Evolutionary conservation across 345 rosid species (phyloP).

Genomic region (Anacardium occidentale): DNA sequence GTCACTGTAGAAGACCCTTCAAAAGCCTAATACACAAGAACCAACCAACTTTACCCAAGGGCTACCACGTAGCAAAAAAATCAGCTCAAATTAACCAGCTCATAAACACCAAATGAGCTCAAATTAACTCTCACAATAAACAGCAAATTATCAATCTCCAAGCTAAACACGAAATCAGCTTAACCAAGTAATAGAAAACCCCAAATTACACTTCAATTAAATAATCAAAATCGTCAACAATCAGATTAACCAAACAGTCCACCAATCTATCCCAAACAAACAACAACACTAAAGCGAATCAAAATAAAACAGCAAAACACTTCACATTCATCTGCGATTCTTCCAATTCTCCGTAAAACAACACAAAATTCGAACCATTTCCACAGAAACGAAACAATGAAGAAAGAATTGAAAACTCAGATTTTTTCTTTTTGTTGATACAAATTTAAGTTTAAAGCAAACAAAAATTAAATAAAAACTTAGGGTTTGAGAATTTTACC

Average conservation of each 20-base stretch:
- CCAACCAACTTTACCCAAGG: background rate
- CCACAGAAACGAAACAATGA: background rate
- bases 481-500: conserved; percentile 12
- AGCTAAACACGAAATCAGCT: background rate
- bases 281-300: background rate
- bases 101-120: background rate
- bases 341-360: conserved; percentile 1
- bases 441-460: background rate
- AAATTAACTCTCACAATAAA: background rate
- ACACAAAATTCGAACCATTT: conserved; percentile 1
- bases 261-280: background rate
- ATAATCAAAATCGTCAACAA: background rate
- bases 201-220: background rate
- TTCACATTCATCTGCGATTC: background rate
- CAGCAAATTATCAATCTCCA: conserved; percentile 1
- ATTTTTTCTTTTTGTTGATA: background rate
- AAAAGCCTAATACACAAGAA: background rate
- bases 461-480: conserved; percentile 5
- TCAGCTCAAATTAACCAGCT: background rate
- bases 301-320: background rate
- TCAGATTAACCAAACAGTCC: background rate
- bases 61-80: background rate
- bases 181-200: background rate
- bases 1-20: background rate
- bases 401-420: background rate